Evolutionary conservation across 352 stramenopile species (phyloP), one percentile per base, ranked within the genome.

Genomic region (Aphanomyces stellatus): DNA sequence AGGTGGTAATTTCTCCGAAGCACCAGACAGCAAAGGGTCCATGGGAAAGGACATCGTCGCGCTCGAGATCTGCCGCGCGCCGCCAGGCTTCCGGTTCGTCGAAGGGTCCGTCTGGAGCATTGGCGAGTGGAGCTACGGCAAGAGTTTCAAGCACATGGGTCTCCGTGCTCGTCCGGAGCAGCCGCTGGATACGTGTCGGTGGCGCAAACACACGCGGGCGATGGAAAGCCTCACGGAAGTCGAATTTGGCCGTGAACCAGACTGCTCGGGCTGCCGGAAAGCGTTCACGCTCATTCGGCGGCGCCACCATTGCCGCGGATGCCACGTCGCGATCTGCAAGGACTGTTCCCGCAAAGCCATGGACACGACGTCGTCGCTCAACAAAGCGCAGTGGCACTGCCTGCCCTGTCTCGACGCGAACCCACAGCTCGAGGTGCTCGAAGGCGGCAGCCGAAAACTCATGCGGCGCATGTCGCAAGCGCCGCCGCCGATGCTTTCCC

Each of bases 241-340:
- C 55, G 55, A 63, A 27, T 94, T 94, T 69, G 81, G 74, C 2
- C 81, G 85, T 61, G 85, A 94, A 70, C 76, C 82, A 31, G 71
- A 80, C 55, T 94, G 86, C 69, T 79, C 81, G 62, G 79, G 87
- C 42, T 94, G 86, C 75, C 51, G 72, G 55, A 88, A 88, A 69
- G 81, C 78, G 40, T 94, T 94, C 71, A 90, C 89, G 62, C 76
- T 94, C 31, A 65, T 93, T 59, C 82, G 84, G 0, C 84, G 86
- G 8, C 86, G 86, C 57, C 86, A 94, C 72, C 86, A 93, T 74
- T 94, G 86, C 67, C 86, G 86, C 61, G 79, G 76, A 35, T 94
- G 86, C 70, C 82, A 91, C 74, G 80, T 92, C 64, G 83, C 85
- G 4, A 74, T 94, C 3, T 94, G 85, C 64, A 94, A 92, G 69